phyloP scores from a whole-genome alignment of 2,329 filamentous ascomycete genomes.

The Daldinia eschscholtzii region DNA sequence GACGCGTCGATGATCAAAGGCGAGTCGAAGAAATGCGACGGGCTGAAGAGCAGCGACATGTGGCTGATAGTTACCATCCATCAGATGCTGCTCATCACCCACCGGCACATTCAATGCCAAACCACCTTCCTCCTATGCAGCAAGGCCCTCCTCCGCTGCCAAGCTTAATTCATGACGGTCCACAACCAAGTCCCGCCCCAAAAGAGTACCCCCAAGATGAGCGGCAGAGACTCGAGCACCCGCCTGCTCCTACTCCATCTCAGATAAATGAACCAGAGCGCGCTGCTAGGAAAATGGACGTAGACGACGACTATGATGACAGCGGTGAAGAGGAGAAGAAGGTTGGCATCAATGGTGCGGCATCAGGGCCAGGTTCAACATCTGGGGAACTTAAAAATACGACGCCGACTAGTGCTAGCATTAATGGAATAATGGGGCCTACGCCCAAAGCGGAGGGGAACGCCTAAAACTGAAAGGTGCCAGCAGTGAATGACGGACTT shows the following conservation, averaged over 20 bases:
- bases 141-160: slow-evolving; percentile 68
- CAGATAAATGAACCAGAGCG: slow-evolving; percentile 79
- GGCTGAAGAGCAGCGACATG: slow-evolving; percentile 73
- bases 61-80: slow-evolving; percentile 85
- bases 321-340: slow-evolving; percentile 89
- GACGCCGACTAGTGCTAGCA: slow-evolving; percentile 61
- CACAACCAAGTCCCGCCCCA: slow-evolving; percentile 58
- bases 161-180: slow-evolving; percentile 65
- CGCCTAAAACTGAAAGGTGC: slow-evolving; percentile 32
- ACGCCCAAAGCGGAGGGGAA: slow-evolving; percentile 62
- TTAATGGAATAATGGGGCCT: slow-evolving; percentile 63
- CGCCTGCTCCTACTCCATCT: slow-evolving; percentile 59
- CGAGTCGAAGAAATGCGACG: slow-evolving; percentile 68
- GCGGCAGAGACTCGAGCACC: slow-evolving; percentile 63
- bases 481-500: slow-evolving; percentile 38
- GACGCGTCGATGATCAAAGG: slow-evolving; percentile 68
- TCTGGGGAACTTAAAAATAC: slow-evolving; percentile 66
- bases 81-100: slow-evolving; percentile 93
- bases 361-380: slow-evolving; percentile 58
- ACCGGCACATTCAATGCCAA: slow-evolving; percentile 69
- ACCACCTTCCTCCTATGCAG: slow-evolving; percentile 73
- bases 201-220: slow-evolving; percentile 72
- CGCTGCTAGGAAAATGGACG: slow-evolving; percentile 93
- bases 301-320: slow-evolving; percentile 98
- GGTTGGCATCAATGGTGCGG: slow-evolving; percentile 57